Evolutionary conservation across 805 yeast species (phyloP).

Genomic region (Candida tammaniensis): DNA sequence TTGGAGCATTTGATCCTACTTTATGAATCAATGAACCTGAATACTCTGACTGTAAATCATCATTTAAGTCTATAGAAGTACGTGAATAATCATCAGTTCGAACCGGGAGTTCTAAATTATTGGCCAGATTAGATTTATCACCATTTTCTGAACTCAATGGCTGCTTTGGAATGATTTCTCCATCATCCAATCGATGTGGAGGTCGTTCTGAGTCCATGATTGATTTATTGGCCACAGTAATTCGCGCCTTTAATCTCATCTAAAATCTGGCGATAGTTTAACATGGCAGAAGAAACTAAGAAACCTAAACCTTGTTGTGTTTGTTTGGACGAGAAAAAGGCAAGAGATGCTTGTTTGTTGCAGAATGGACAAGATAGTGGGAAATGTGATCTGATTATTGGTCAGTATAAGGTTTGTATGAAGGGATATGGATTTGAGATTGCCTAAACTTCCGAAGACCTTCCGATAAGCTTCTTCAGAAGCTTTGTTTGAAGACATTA

Average conservation of each 20-base stretch:
- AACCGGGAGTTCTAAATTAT: too few relatives aligned
- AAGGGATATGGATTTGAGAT: slow-evolving; percentile 80
- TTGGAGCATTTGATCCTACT: slow-evolving; percentile 4
- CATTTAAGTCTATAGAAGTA: slow-evolving; percentile 23
- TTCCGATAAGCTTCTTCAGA: too few relatives aligned
- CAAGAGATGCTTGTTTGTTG: slow-evolving; percentile 84
- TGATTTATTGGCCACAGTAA: too few relatives aligned
- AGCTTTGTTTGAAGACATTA: neutral
- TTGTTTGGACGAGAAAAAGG: slow-evolving; percentile 77
- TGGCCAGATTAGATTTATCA: too few relatives aligned
- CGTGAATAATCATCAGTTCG: slow-evolving; percentile 1
- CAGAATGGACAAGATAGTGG: slow-evolving; percentile 80
- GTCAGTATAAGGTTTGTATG: slow-evolving; percentile 84
- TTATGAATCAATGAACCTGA: slow-evolving; percentile 9
- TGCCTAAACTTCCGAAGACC: too few relatives aligned
- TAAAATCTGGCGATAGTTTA: too few relatives aligned
- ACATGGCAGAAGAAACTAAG: too few relatives aligned
- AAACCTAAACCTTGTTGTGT: slow-evolving; percentile 97
- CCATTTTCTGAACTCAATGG: too few relatives aligned
- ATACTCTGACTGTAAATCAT: slow-evolving; percentile 23
- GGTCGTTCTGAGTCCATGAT: too few relatives aligned
- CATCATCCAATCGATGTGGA: too few relatives aligned
- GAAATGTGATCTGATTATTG: slow-evolving; percentile 71
- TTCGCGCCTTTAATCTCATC: too few relatives aligned
- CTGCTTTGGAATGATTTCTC: too few relatives aligned